Evolutionary conservation across 75 land plant species (phyloP).

Genomic region (Selaginella tamariscina): DNA sequence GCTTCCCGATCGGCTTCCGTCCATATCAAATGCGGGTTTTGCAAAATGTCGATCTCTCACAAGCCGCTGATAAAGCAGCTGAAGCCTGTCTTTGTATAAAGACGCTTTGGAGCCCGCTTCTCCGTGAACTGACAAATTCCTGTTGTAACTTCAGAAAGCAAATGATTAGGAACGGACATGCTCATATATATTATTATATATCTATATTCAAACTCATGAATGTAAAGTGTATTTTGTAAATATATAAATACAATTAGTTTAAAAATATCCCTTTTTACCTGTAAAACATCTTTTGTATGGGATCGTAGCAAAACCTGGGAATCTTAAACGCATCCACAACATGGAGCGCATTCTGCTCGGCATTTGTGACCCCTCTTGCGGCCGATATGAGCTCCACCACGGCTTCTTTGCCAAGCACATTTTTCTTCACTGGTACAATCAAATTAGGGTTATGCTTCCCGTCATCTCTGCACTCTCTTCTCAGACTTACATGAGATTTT

Average conservation of each 20-base stretch:
- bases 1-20: slow-evolving; percentile 35
- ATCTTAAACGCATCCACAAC: slow-evolving; percentile 61
- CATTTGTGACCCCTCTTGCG: background rate
- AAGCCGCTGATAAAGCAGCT: slow-evolving; percentile 69
- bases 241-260: background rate
- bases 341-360: slow-evolving; percentile 30
- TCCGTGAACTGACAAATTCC: slow-evolving; percentile 69
- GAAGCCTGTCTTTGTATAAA: slow-evolving; percentile 76
- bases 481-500: slow-evolving; percentile 37
- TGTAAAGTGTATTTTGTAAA: slow-evolving; percentile 15
- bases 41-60: slow-evolving; percentile 71
- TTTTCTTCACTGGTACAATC: slow-evolving; percentile 46
- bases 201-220: background rate
- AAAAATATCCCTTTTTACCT: slow-evolving; percentile 25
- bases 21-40: slow-evolving; percentile 62
- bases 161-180: background rate
- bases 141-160: slow-evolving; percentile 37
- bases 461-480: background rate
- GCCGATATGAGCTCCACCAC: slow-evolving; percentile 34
- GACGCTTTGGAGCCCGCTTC: slow-evolving; percentile 67
- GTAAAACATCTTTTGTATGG: slow-evolving; percentile 57
- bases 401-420: slow-evolving; percentile 53
- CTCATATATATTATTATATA: background rate
- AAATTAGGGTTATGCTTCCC: background rate
- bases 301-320: slow-evolving; percentile 58